Evolutionary conservation across 495 filamentous ascomycete genomes (phyloP), one percentile per base, ranked within the genome.

Genomic region (Aspergillus homomorphus): DNA sequence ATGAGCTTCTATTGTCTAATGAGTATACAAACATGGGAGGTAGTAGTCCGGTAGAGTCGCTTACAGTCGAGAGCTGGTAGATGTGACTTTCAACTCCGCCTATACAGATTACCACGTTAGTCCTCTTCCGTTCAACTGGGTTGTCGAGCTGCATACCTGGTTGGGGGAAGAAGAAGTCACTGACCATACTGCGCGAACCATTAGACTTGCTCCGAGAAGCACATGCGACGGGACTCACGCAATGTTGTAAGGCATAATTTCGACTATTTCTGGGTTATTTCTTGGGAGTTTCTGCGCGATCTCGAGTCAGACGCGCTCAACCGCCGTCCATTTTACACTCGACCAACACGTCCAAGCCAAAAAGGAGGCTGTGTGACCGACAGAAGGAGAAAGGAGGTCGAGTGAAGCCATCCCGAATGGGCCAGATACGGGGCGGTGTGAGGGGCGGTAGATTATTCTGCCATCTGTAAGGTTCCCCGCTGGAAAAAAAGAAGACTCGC

Each of bases 121-220:
- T 19, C 21, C 33, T 15, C 12, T 19, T 33, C 10, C 1, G 22
- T 3, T 2, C 26, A 10, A 3, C 6, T 9, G 24, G 18, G 18
- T 9, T n/a, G 19, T 48, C 14, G n/a, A 14, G 28, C 22, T 21
- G 63, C 72, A 53, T 69, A 84, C 85, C 92, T 44, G 93, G 92
- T 65, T 98, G 95, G 21, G 94, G 94, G 66, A 93, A 98, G 84
- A 98, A 98, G 83, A 93, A 97, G 78, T 98, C 94, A 81, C 93
- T 92, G 80, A 96, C 88, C 94, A 98, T 98, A 48, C 85, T 88
- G 65, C 45, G 51, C 4, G 44, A 54, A 42, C 66, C 70, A 46
- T 46, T 58, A 38, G 33, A 38, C 12, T 14, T 12, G 33, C 12
- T 38, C 33, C 33, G 10, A 38, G 4, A 38, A 38, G 4, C 33